These are phyloP conservation scores for Teunomyces lycoperdinae DNA, from an alignment of 805 yeast genomes.

Conservation along the genomic window DNA sequence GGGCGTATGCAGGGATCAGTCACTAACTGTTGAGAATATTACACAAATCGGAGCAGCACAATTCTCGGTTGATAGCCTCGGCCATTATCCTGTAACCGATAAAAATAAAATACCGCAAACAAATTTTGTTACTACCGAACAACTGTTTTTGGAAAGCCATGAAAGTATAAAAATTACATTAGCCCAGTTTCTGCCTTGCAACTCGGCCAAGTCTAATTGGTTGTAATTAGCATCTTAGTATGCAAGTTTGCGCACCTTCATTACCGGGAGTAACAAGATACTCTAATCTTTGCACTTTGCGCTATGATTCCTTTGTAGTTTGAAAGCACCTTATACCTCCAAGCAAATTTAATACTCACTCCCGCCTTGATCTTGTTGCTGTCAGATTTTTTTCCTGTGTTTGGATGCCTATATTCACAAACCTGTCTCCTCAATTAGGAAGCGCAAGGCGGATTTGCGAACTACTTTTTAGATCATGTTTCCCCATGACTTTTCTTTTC, in stretches of 20 bases:
- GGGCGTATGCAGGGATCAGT: background rate
- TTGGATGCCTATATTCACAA: too few species aligned
- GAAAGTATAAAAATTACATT: background rate
- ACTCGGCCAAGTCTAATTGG: background rate
- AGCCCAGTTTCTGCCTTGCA: background rate
- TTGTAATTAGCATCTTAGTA: background rate
- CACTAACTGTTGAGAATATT: too few species aligned
- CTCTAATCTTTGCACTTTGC: too few species aligned
- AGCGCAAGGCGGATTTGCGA: background rate
- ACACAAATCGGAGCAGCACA: too few species aligned
- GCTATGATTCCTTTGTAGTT: too few species aligned
- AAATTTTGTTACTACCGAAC: too few species aligned
- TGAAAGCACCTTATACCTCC: too few species aligned
- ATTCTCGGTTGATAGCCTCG: too few species aligned
- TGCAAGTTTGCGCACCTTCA: background rate
- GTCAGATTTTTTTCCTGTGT: background rate
- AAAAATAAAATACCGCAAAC: too few species aligned
- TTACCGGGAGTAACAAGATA: background rate
- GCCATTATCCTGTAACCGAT: too few species aligned
- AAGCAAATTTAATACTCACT: background rate
- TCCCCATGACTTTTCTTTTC: background rate
- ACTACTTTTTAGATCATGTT: background rate
- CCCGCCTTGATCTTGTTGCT: background rate
- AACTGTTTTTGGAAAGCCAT: background rate
- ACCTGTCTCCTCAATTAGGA: background rate